Evolutionary conservation across 179 eudicot genomes (phyloP), one percentile per base, ranked within the genome.

Genomic region (Beta macrorhiza): DNA sequence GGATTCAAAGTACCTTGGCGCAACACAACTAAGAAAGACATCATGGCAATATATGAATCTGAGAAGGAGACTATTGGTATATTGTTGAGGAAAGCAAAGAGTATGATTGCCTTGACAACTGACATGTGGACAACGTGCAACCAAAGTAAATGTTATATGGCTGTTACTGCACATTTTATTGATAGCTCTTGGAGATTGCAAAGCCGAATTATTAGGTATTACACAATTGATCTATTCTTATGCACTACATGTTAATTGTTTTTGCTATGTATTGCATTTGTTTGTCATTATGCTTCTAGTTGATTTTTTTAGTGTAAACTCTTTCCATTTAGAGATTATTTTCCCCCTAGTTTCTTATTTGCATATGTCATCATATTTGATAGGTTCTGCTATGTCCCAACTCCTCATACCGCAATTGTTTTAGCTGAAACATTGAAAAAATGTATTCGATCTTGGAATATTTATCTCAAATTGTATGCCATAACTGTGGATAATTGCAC

Each of bases 81-180:
- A 9, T 14, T 72, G 51, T 32, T 80, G 20, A 44, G 10, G 17
- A 80, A 80, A 42, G 20, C 7, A 1, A 62, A 73, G 58, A 15
- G 63, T 22, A 73, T 29, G 69, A 72, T 81, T 78, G 77, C 82
- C 1, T 15, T 84, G 1, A 77, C 76, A 2, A 84, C 77, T 25
- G 79, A 84, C 25, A 84, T 84, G 83, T 80, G 79, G 83, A 84
- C 77, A 6, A 1, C 67, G 14, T 13, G 47, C 25, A 73, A 81
- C 17, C 82, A 81, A 67, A 64, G 37, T 16, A n/a, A 84, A 73
- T 67, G 82, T 1, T 81, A 78, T 22, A 74, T 84, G 81, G 77
- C 47, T 2, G 58, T 81, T 16, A 73, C 61, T 9, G 29, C 53
- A 0, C 87, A 82, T 52, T 78, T 67, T 44, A 67, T 78, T 49